These are phyloP conservation scores for Pythium dissimile DNA, from an alignment of 352 stramenopile genomes.

Conservation along the genomic window DNA sequence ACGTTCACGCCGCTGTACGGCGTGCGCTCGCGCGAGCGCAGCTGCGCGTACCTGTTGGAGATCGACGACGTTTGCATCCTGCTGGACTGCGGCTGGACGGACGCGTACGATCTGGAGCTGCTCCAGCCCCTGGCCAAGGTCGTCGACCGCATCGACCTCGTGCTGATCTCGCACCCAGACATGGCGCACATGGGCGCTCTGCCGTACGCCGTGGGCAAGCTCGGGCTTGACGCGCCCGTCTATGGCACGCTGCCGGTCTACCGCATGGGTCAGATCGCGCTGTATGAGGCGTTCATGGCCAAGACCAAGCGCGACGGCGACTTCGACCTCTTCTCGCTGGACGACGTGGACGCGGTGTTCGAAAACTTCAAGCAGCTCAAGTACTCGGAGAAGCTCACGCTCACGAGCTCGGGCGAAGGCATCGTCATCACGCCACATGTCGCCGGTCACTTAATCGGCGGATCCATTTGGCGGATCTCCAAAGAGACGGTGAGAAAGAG, in stretches of 20 bases:
- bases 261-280: slow-evolving; percentile 96
- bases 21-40: slow-evolving; percentile 74
- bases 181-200: slow-evolving; percentile 89
- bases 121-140: slow-evolving; percentile 82
- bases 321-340: slow-evolving; percentile 89
- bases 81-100: slow-evolving; percentile 90
- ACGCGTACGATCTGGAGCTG: slow-evolving; percentile 83
- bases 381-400: slow-evolving; percentile 92
- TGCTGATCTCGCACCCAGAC: slow-evolving; percentile 89
- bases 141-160: slow-evolving; percentile 82
- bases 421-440: slow-evolving; percentile 94
- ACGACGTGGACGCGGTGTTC: slow-evolving; percentile 93
- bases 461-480: slow-evolving; percentile 91
- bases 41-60: slow-evolving; percentile 87
- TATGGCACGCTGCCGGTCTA: slow-evolving; percentile 94
- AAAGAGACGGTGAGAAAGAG: slow-evolving; percentile 85
- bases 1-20: slow-evolving; percentile 90
- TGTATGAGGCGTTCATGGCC: slow-evolving; percentile 95
- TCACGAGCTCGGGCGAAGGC: slow-evolving; percentile 79
- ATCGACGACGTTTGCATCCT: slow-evolving; percentile 91
- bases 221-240: slow-evolving; percentile 84
- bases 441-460: slow-evolving; percentile 93
- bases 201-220: slow-evolving; percentile 85
- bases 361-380: slow-evolving; percentile 94
- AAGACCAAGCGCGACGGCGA: slow-evolving; percentile 90